A percentile compares a stretch with the other conserved stretches of the same genome.
phyloP scores from a whole-genome alignment of 2,329 filamentous ascomycete genomes.

The Rhinocladiella mackenziei region DNA sequence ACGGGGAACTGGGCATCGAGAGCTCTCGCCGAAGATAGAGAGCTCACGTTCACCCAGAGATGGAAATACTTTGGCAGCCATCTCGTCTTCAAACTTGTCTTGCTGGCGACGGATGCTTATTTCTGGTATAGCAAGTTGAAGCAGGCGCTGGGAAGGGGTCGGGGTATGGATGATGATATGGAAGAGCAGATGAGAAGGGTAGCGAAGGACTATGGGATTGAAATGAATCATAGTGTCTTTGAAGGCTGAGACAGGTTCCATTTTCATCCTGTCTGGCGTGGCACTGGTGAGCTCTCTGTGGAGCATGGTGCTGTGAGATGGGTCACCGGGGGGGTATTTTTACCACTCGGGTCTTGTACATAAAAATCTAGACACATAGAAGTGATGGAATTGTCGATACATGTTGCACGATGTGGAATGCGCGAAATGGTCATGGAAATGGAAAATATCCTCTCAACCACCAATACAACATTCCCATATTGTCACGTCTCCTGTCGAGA shows the following conservation, averaged over 20 bases:
- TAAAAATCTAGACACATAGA: too few relatives aligned
- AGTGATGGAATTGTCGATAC: too few relatives aligned
- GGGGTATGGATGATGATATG: slow-evolving; percentile 91
- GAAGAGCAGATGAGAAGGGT: slow-evolving; percentile 82
- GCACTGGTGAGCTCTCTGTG: too few relatives aligned
- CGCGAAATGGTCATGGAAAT: too few relatives aligned
- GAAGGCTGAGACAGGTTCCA: slow-evolving; percentile 52
- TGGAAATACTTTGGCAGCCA: slow-evolving; percentile 70
- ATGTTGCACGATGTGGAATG: too few relatives aligned
- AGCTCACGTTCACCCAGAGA: slow-evolving; percentile 60
- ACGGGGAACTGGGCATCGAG: slow-evolving; percentile 86
- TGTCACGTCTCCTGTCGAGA: too few relatives aligned
- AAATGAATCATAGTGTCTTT: slow-evolving; percentile 83
- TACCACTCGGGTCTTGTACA: too few relatives aligned
- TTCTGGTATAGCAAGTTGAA: slow-evolving; percentile 78
- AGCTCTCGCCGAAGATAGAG: slow-evolving; percentile 70
- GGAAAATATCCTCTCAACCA: too few relatives aligned
- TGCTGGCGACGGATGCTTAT: slow-evolving; percentile 71
- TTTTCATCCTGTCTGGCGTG: background rate
- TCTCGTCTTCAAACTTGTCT: slow-evolving; percentile 72
- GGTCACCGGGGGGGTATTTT: too few relatives aligned
- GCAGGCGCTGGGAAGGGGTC: slow-evolving; percentile 70
- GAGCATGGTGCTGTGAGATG: too few relatives aligned
- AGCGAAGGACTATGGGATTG: slow-evolving; percentile 86
- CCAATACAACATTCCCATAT: too few relatives aligned